Percentiles rank a stretch among this genome's conserved stretches.
These are phyloP conservation scores for Phlebopus sp. DNA, from an alignment of 1,284 basidiomycete species.

Conservation along the genomic window DNA sequence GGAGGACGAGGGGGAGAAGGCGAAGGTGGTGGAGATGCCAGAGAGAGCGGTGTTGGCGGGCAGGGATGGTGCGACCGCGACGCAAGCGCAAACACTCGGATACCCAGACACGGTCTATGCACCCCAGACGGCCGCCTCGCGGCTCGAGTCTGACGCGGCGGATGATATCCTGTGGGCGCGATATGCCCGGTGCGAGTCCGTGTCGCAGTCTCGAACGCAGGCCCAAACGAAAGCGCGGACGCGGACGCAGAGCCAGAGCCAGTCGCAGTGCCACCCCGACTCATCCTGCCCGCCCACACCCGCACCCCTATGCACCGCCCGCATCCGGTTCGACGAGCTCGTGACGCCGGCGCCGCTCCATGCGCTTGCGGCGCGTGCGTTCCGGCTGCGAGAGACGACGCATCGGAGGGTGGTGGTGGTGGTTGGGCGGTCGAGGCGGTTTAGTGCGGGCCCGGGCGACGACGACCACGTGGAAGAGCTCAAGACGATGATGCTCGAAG, in stretches of 20 bases:
- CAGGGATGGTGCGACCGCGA: constrained; percentile 10
- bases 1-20: constrained; percentile 57
- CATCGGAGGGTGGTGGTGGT: constrained; percentile 51
- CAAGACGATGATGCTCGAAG: constrained; percentile 47
- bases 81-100: constrained; percentile 38
- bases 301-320: constrained; percentile 41
- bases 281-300: constrained; percentile 28
- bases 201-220: too few species aligned
- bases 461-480: constrained; percentile 53
- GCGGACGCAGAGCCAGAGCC: too few species aligned
- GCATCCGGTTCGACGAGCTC: constrained; percentile 54
- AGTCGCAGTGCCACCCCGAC: too few species aligned
- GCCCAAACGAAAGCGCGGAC: too few species aligned
- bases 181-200: constrained; percentile 46
- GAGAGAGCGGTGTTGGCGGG: constrained; percentile 29
- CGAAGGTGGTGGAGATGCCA: constrained; percentile 59
- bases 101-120: constrained; percentile 71
- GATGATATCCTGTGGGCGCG: constrained; percentile 68
- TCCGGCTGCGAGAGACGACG: constrained; percentile 23
- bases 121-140: constrained; percentile 55
- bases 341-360: constrained; percentile 54
- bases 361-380: constrained; percentile 44
- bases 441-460: constrained; percentile 46
- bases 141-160: constrained; percentile 69
- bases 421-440: constrained; percentile 72